These are phyloP conservation scores for Trichoderma endophyticum DNA, from an alignment of 2,329 filamentous ascomycete species.

Conservation along the genomic window DNA sequence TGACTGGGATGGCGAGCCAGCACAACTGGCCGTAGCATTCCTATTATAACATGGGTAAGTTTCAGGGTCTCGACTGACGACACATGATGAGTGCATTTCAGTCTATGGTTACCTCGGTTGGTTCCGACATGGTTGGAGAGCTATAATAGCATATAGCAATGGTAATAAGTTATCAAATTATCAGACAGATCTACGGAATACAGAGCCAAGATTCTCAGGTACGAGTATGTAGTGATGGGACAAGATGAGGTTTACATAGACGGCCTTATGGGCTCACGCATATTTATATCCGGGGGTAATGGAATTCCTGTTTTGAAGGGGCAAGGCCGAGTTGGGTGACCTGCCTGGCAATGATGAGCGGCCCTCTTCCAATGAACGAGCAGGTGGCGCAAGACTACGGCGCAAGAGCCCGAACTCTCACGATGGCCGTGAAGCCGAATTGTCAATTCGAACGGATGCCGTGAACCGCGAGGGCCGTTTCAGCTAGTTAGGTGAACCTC, in stretches of 20 bases:
- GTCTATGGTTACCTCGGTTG: neutral
- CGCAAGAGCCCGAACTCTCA: neutral
- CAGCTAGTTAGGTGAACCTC: neutral
- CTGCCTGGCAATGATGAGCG: neutral
- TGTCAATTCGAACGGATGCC: neutral
- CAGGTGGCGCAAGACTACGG: neutral
- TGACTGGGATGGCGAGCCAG: constrained; percentile 40
- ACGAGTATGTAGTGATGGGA: neutral
- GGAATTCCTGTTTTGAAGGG: neutral
- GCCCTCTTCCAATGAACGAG: neutral
- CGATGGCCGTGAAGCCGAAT: neutral
- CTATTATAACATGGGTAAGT: constrained; percentile 1
- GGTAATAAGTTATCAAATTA: neutral
- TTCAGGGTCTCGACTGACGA: neutral
- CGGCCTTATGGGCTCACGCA: neutral
- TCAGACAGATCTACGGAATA: neutral
- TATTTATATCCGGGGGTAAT: neutral
- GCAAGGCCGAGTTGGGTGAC: neutral
- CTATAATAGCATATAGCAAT: neutral
- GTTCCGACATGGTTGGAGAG: neutral
- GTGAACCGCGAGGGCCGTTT: neutral
- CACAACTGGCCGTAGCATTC: constrained; percentile 32
- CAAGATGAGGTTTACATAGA: neutral
- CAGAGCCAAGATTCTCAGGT: neutral
- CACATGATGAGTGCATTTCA: neutral